Conservation (phyloP, 345 rosid genomes). For the Eucalyptus cladocalyx region DNA sequence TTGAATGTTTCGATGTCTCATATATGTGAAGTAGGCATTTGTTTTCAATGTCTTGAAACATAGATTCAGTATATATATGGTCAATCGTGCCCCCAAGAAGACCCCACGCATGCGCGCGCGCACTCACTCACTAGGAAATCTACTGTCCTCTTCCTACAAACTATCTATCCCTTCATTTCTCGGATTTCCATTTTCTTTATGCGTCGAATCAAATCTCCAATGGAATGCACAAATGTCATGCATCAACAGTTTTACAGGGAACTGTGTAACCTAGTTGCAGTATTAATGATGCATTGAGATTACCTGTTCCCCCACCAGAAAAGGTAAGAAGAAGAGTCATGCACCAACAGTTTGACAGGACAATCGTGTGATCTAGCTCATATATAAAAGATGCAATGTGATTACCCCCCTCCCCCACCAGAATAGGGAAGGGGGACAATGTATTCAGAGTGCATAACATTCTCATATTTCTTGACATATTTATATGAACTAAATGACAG, state of each 20-base stretch:
- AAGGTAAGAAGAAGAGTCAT: neutral
- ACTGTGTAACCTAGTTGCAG: neutral
- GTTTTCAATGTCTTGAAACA: too few relatives aligned
- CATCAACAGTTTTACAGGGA: neutral
- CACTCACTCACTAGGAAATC: neutral
- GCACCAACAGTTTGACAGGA: neutral
- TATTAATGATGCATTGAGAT: neutral
- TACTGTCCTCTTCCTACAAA: neutral
- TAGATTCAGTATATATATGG: neutral
- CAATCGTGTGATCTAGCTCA: neutral
- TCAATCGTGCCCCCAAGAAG: neutral
- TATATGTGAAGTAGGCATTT: too few relatives aligned
- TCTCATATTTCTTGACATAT: neutral
- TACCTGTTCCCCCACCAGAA: neutral
- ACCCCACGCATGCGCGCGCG: rapidly evolving
- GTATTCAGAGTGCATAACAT: neutral
- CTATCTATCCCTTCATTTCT: neutral
- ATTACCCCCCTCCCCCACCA: neutral
- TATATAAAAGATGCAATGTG: neutral
- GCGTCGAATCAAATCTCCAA: neutral
- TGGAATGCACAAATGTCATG: neutral
- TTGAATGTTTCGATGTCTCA: neutral
- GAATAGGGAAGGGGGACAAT: neutral
- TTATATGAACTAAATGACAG: neutral
- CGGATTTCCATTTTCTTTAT: neutral